Percentiles rank a stretch among this genome's conserved stretches.
These are phyloP conservation scores for Fraxinus platypoda DNA, from an alignment of 305 asterid genomes.

Conservation along the genomic window DNA sequence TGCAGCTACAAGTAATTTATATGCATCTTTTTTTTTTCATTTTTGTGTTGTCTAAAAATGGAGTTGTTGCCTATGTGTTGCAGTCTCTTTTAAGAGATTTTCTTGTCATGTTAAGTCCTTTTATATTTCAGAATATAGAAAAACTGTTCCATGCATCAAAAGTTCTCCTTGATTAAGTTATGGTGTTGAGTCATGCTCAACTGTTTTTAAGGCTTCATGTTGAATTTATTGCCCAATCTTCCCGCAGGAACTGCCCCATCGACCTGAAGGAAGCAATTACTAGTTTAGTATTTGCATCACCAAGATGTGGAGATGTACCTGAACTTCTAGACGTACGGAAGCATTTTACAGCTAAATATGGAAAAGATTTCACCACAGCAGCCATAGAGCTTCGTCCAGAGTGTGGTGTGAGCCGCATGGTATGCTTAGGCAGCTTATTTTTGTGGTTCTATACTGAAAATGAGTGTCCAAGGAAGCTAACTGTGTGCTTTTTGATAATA, in stretches of 20 bases:
- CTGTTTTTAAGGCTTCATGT: conserved; percentile 23
- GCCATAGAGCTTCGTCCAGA: conserved; percentile 85
- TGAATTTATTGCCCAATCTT: conserved; percentile 13
- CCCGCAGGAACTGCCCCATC: conserved; percentile 72
- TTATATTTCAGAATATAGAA: not conserved
- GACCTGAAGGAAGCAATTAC: conserved; percentile 93
- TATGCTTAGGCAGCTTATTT: conserved; percentile 38
- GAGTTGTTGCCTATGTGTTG: not conserved
- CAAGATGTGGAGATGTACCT: conserved; percentile 85
- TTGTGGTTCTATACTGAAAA: conserved; percentile 11
- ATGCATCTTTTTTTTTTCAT: not conserved
- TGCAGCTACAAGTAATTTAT: not conserved
- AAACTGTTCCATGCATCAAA: not conserved
- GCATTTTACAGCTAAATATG: conserved; percentile 76
- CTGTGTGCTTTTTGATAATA: not conserved
- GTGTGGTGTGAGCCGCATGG: conserved; percentile 94
- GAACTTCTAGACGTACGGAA: conserved; percentile 75
- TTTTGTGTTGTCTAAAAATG: not conserved
- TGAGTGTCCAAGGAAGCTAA: not conserved
- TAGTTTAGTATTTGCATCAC: conserved; percentile 75
- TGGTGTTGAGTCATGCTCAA: not conserved
- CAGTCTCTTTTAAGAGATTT: not conserved
- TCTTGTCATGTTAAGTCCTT: not conserved
- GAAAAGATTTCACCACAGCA: conserved; percentile 71
- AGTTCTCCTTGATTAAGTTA: not conserved